Base-by-base conservation (phyloP, 441 rosid genomes). In the Erodium texanum region DNA sequence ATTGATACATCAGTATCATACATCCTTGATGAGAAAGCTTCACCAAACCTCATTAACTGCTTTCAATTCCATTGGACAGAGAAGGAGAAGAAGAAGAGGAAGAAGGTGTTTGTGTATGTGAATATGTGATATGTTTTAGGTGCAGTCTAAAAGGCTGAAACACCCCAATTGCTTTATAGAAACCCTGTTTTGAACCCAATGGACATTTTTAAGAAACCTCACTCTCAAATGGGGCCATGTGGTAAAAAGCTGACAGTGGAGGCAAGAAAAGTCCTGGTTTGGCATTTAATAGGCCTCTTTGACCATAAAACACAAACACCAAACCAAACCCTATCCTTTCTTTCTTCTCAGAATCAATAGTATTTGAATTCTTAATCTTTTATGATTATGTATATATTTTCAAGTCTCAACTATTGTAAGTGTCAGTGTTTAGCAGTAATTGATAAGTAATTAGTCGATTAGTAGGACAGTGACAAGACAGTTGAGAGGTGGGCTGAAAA, bases 21-120 rank as follows among this genome's bases (percentile, higher is more conserved):
- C 15, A 5, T 48, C 56, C 56, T 48, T 48, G 56, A 48, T 48
- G 18, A 48, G 56, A 48, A 48, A 2, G n/a, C 56, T 7, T 48
- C 56, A 48, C 56, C 56, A 48, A 48, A 48, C 56, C 56, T 48
- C 56, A 48, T 48, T 48, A 48, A 48, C 1, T 48, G 56, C 56
- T 48, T 48, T 48, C 56, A 48, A 48, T 48, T 48, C 56, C 56
- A 48, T 48, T 48, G 56, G 56, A n/a, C 16, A 0, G 48, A 12
- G 0, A 9, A 14, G 18, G 56, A 48, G 15, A 2, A 7, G 19
- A 48, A 4, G 15, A 48, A 48, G 3, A 48, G 16, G 15, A 48
- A 48, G 11, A 14, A 7, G 1, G 56, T 48, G 14, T 4, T 48
- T n/a, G n/a, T n/a, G n/a, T n/a, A n/a, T n/a, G n/a, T n/a, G n/a